A percentile compares a stretch with the other conserved stretches of the same genome.
These are phyloP conservation scores for Rhizopus sp. DNA, from an alignment of 371 early-diverging fungal species.

Conservation along the genomic window DNA sequence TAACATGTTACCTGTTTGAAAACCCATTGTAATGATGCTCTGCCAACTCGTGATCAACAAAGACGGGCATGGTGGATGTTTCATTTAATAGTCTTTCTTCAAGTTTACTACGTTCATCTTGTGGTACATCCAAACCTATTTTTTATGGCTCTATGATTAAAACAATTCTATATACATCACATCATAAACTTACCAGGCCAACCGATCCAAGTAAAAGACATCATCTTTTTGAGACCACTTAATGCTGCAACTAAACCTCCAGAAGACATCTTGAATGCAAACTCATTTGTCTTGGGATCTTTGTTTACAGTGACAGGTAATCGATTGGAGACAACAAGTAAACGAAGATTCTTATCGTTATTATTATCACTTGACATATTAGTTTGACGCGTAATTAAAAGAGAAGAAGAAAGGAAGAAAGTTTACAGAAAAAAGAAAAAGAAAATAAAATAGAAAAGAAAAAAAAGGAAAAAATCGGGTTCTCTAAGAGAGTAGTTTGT, in stretches of 20 bases:
- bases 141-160: neutral
- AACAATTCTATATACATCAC: neutral
- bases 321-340: slow-evolving; percentile 99
- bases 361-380: slow-evolving; percentile 17
- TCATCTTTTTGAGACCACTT: slow-evolving; percentile 90
- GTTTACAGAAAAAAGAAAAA: slow-evolving; percentile 5
- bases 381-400: neutral
- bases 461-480: slow-evolving; percentile 9
- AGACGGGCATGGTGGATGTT: slow-evolving; percentile 95
- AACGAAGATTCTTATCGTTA: slow-evolving; percentile 53
- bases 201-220: slow-evolving; percentile 99
- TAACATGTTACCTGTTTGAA: slow-evolving; percentile 79
- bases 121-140: slow-evolving; percentile 78
- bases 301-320: slow-evolving; percentile 96
- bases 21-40: slow-evolving; percentile 99
- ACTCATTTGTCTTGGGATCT: slow-evolving; percentile 56
- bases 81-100: slow-evolving; percentile 73
- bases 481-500: neutral
- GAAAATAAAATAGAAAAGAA: slow-evolving; percentile 1
- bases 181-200: slow-evolving; percentile 84
- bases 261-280: slow-evolving; percentile 85
- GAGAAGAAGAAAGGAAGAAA: slow-evolving; percentile 7
- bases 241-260: slow-evolving; percentile 99
- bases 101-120: slow-evolving; percentile 80
- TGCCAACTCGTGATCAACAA: slow-evolving; percentile 94